A percentile compares a stretch with the other conserved stretches of the same genome.
Evolutionary conservation across 306 rosid species (phyloP).

Genomic region (Erythrophleum fordii): DNA sequence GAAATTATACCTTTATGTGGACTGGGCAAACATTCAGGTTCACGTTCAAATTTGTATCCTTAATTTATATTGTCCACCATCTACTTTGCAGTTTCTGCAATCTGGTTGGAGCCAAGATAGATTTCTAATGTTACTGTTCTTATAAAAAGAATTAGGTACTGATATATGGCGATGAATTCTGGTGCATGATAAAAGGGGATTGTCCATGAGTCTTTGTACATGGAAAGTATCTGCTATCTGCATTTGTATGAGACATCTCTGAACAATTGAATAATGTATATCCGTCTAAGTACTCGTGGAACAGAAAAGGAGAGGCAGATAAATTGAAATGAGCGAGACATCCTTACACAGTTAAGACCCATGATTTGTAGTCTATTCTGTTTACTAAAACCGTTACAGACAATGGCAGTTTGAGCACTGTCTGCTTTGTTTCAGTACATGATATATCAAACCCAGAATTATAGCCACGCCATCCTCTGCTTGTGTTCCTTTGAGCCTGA

Average conservation of each 20-base stretch:
- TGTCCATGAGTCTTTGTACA: no score
- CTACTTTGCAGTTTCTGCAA: no score
- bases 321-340: slow-evolving; percentile 18
- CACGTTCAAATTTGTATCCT: no score
- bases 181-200: no score
- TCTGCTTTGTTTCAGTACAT: slow-evolving; percentile 30
- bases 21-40: no score
- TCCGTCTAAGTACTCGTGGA: not conserved
- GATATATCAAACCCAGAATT: slow-evolving; percentile 23
- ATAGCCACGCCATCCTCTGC: slow-evolving; percentile 26
- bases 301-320: slow-evolving; percentile 30
- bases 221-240: not conserved
- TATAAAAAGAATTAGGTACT: no score
- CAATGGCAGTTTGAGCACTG: slow-evolving; percentile 19
- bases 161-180: no score
- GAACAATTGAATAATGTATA: not conserved
- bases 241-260: not conserved
- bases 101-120: no score
- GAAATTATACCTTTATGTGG: no score
- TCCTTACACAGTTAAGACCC: not conserved
- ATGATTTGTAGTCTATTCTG: slow-evolving; percentile 36
- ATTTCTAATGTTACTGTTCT: no score
- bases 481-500: slow-evolving; percentile 21
- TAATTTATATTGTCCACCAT: no score
- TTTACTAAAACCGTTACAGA: slow-evolving; percentile 6